A percentile compares a stretch with the other conserved stretches of the same genome.
phyloP scores from a whole-genome alignment of 2,329 filamentous ascomycete species.

The Neonectria neomacrospora region DNA sequence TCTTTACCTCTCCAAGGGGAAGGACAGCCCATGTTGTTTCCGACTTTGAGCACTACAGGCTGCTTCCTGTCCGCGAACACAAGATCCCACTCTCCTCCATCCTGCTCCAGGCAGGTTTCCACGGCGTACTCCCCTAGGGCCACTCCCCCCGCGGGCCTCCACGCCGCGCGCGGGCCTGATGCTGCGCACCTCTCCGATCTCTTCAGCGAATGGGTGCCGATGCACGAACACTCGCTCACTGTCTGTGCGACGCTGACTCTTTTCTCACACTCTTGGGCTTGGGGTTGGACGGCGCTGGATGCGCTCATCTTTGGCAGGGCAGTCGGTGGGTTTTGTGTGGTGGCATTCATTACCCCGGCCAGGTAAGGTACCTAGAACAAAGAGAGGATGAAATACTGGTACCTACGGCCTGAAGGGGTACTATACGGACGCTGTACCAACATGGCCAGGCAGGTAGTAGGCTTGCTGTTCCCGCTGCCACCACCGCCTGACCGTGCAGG shows the following conservation, averaged over 20 bases:
- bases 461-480: constrained; percentile 10
- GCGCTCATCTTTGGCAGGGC: constrained; percentile 1
- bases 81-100: too few relatives aligned
- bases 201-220: background rate
- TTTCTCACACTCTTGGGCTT: background rate
- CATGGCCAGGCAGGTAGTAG: too few relatives aligned
- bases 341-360: too few relatives aligned
- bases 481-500: constrained; percentile 21
- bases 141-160: background rate
- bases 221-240: background rate
- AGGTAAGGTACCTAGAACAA: too few relatives aligned
- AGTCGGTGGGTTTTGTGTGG: background rate
- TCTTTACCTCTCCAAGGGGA: background rate
- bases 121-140: background rate
- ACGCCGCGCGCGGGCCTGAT: background rate
- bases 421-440: too few relatives aligned
- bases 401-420: background rate
- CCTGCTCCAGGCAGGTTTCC: background rate
- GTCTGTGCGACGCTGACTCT: background rate
- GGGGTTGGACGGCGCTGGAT: constrained; percentile 1
- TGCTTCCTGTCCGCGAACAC: background rate
- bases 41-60: background rate
- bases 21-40: background rate
- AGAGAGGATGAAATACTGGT: too few relatives aligned
- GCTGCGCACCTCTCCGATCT: too few relatives aligned